These are phyloP conservation scores for Podochytrium sp. DNA, from an alignment of 192 early-diverging fungal genomes.

Conservation along the genomic window DNA sequence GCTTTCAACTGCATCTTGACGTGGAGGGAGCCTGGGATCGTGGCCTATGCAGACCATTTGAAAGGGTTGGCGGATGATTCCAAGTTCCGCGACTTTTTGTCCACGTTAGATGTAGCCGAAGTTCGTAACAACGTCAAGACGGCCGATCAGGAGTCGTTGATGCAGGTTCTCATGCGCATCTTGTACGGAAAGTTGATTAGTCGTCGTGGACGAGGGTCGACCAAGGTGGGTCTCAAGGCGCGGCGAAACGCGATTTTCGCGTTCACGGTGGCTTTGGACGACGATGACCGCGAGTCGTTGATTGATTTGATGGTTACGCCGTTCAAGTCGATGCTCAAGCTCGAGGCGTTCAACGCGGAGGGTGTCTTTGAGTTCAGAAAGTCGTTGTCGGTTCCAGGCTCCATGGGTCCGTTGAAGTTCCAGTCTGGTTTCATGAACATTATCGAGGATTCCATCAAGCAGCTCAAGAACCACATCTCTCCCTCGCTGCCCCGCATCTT, in stretches of 20 bases:
- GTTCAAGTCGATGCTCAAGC: constrained; percentile 51
- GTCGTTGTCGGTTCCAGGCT: background rate
- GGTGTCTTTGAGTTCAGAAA: background rate
- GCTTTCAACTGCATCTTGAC: constrained; percentile 85
- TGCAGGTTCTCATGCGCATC: constrained; percentile 79
- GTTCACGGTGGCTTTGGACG: constrained; percentile 72
- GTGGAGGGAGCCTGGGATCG: constrained; percentile 74
- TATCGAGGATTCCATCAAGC: constrained; percentile 80
- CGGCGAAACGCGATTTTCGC: constrained; percentile 83
- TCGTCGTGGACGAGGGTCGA: constrained; percentile 72
- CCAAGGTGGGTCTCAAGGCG: constrained; percentile 69
- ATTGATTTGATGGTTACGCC: constrained; percentile 83
- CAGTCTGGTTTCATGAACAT: constrained; percentile 83
- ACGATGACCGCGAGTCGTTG: constrained; percentile 71
- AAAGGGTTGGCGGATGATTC: constrained; percentile 78
- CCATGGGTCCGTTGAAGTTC: constrained; percentile 50
- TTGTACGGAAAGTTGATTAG: constrained; percentile 90
- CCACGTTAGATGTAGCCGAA: constrained; percentile 70
- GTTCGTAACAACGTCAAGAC: constrained; percentile 57
- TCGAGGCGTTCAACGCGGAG: background rate
- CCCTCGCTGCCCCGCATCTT: constrained; percentile 77
- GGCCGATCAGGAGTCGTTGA: constrained; percentile 69
- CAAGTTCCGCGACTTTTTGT: constrained; percentile 90
- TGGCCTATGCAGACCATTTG: constrained; percentile 78
- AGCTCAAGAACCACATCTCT: constrained; percentile 72